Evolutionary conservation across 2,329 filamentous ascomycete genomes (phyloP).

Genomic region (Claviceps africana): DNA sequence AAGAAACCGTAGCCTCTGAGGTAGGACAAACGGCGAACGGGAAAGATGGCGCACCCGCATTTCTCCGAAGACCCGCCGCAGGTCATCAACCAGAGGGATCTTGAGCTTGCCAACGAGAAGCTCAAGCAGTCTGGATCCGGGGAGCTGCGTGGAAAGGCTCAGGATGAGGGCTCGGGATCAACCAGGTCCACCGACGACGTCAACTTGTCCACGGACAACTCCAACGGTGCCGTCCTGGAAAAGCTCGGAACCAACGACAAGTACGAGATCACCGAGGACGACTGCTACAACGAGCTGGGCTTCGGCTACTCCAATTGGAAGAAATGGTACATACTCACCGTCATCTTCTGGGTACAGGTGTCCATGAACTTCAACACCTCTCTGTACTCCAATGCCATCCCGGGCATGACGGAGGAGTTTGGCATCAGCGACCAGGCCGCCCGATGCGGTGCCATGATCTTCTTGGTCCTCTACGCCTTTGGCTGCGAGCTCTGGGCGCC

Average conservation of each 20-base stretch:
- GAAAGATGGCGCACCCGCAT: slow-evolving; percentile 18
- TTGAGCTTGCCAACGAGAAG: slow-evolving; percentile 22
- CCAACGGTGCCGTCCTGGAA: slow-evolving; percentile 14
- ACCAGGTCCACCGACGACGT: slow-evolving; percentile 5
- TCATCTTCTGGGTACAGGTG: slow-evolving; percentile 60
- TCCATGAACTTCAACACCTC: slow-evolving; percentile 73
- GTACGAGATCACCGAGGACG: slow-evolving; percentile 36
- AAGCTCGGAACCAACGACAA: slow-evolving; percentile 26
- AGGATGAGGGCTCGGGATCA: slow-evolving; percentile 1
- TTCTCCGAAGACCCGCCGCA: slow-evolving; percentile 23
- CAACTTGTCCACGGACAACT: slow-evolving; percentile 19
- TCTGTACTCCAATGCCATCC: slow-evolving; percentile 55
- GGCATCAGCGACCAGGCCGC: slow-evolving; percentile 53
- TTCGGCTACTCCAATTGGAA: slow-evolving; percentile 45
- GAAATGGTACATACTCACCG: slow-evolving; percentile 60
- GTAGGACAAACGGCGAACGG: background rate
- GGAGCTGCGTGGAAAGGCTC: background rate
- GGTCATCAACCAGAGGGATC: slow-evolving; percentile 22
- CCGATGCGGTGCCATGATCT: slow-evolving; percentile 62
- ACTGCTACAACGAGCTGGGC: slow-evolving; percentile 53
- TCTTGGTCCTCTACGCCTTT: slow-evolving; percentile 68
- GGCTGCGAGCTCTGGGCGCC: slow-evolving; percentile 82
- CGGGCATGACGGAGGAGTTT: slow-evolving; percentile 54
- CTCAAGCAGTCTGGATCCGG: slow-evolving; percentile 18
- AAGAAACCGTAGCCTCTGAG: too few relatives aligned